These are phyloP conservation scores for Mariannaea sp. DNA, from an alignment of 2,329 filamentous ascomycete species.

Conservation along the genomic window DNA sequence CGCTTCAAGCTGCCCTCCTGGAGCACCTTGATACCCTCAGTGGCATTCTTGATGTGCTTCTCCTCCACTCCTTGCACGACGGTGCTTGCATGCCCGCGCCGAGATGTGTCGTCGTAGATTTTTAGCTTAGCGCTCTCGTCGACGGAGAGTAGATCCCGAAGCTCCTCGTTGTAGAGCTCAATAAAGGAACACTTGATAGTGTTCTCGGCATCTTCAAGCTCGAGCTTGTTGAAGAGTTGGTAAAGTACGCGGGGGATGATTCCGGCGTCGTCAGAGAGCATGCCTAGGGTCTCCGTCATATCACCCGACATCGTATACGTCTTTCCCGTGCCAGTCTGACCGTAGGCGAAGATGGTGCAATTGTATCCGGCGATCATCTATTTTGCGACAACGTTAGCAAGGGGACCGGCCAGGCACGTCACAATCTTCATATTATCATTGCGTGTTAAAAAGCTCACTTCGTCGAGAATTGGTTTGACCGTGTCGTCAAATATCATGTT, in stretches of 20 bases:
- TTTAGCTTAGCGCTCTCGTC: constrained; percentile 89
- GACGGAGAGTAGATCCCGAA: constrained; percentile 82
- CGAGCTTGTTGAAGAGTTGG: constrained; percentile 83
- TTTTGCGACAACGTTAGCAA: constrained; percentile 11
- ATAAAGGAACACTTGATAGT: constrained; percentile 98
- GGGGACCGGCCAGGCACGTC: no score
- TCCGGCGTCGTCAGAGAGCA: constrained; percentile 88
- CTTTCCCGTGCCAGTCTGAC: constrained; percentile 96
- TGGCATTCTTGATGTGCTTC: constrained; percentile 83
- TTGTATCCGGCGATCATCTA: constrained; percentile 95
- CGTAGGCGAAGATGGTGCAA: constrained; percentile 98
- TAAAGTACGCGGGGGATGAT: constrained; percentile 94
- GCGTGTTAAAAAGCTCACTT: constrained; percentile 60
- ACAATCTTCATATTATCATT: no score
- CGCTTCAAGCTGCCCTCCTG: constrained; percentile 89
- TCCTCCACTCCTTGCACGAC: constrained; percentile 98
- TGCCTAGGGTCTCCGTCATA: constrained; percentile 84
- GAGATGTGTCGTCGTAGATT: constrained; percentile 89
- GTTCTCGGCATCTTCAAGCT: constrained; percentile 77
- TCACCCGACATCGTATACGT: constrained; percentile 99
- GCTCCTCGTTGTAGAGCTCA: constrained; percentile 96
- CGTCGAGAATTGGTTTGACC: constrained; percentile 88
- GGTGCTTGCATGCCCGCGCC: constrained; percentile 82
- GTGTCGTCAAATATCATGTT: constrained; percentile 94
- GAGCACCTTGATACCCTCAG: constrained; percentile 85